A percentile compares a stretch with the other conserved stretches of the same genome.
Conservation (phyloP, 768 basidiomycete species). For the Psilocybe sp. region DNA sequence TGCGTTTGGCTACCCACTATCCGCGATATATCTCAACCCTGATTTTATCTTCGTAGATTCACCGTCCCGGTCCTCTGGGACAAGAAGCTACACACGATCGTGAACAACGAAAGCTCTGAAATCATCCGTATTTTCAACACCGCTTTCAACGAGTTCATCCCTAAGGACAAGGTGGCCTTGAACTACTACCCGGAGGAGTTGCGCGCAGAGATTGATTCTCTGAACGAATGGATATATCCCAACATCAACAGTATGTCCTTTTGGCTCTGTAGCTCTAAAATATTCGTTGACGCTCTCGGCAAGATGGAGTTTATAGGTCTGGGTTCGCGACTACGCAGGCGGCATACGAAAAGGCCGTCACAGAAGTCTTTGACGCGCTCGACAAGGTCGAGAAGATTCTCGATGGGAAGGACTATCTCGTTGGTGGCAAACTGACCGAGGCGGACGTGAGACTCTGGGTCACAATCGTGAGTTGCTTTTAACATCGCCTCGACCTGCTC, state of each 20-base stretch:
- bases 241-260: slow-evolving; percentile 70
- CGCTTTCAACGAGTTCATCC: slow-evolving; percentile 72
- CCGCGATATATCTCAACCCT: neutral
- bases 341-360: slow-evolving; percentile 79
- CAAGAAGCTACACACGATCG: slow-evolving; percentile 80
- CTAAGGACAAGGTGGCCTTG: slow-evolving; percentile 58
- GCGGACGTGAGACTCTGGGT: slow-evolving; percentile 87
- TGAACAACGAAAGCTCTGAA: slow-evolving; percentile 95
- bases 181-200: slow-evolving; percentile 80
- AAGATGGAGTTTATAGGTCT: slow-evolving; percentile 84
- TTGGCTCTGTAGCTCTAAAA: neutral
- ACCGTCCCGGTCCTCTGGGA: slow-evolving; percentile 94
- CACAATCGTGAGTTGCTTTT: slow-evolving; percentile 67
- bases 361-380: slow-evolving; percentile 71
- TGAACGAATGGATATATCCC: slow-evolving; percentile 87
- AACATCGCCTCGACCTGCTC: neutral
- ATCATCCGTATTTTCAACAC: slow-evolving; percentile 93
- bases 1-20: slow-evolving; percentile 21
- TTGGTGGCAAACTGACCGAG: slow-evolving; percentile 82
- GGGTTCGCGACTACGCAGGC: slow-evolving; percentile 83
- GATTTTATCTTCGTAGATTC: slow-evolving; percentile 44
- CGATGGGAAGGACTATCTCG: slow-evolving; percentile 75
- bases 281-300: neutral
- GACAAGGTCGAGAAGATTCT: slow-evolving; percentile 80
- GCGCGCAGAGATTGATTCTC: slow-evolving; percentile 71